A percentile compares a stretch with the other conserved stretches of the same genome.
Evolutionary conservation across 371 early-diverging fungal genomes (phyloP).

Genomic region (Neoconidiobolus thromboides): DNA sequence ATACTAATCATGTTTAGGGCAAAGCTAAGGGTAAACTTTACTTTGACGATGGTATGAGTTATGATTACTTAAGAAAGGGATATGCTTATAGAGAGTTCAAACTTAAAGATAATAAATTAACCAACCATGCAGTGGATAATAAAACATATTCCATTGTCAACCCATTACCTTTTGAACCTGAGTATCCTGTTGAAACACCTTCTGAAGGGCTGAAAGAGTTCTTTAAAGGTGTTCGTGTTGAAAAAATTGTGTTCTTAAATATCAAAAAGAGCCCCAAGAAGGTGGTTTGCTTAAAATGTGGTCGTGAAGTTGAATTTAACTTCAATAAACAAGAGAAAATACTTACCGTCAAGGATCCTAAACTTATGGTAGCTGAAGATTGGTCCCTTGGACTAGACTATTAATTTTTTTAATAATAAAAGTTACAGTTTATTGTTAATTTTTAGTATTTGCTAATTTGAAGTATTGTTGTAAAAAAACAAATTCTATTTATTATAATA

Average conservation of each 20-base stretch:
- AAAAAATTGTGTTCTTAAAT: conserved; percentile 22
- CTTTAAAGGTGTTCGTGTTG: conserved; percentile 17
- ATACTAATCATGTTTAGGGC: conserved; percentile 16
- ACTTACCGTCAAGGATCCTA: conserved; percentile 43
- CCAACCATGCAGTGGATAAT: conserved; percentile 9
- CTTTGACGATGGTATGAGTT: conserved; percentile 81
- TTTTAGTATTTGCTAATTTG: no score
- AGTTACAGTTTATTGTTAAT: no score
- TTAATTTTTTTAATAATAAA: no score
- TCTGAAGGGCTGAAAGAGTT: conserved; percentile 10
- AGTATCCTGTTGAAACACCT: conserved; percentile 11
- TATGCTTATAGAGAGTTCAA: conserved; percentile 31
- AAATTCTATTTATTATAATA: no score
- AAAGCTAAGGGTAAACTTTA: conserved; percentile 59
- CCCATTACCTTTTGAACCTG: conserved; percentile 5
- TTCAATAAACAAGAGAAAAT: conserved; percentile 11
- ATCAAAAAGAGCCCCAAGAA: conserved; percentile 10
- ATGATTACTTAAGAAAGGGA: conserved; percentile 36
- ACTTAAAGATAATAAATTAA: conserved; percentile 14
- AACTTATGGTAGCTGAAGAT: conserved; percentile 30
- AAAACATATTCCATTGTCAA: neutral
- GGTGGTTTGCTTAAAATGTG: neutral
- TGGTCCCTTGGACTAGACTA: conserved; percentile 31
- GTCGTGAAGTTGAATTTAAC: conserved; percentile 7
- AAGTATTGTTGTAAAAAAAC: no score